A percentile compares a stretch with the other conserved stretches of the same genome.
Conservation (phyloP, 768 basidiomycete genomes). For the Tylopilus rubrobrunneus region DNA sequence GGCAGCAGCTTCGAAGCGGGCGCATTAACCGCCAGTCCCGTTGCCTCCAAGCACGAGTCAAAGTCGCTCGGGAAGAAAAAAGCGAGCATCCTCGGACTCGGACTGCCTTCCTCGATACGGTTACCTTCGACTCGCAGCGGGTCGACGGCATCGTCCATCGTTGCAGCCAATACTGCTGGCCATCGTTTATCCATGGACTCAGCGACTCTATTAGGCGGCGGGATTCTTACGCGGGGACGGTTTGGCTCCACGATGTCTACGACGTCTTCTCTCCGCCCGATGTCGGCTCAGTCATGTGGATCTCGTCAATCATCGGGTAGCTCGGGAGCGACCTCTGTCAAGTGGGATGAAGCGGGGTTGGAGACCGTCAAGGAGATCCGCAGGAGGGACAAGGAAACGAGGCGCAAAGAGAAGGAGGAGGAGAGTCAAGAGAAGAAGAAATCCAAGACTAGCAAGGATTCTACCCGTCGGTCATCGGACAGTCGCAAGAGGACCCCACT, state of each 20-base stretch:
- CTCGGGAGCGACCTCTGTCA: constrained; percentile 40
- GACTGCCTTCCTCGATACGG: constrained; percentile 54
- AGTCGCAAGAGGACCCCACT: constrained; percentile 52
- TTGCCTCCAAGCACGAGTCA: constrained; percentile 18
- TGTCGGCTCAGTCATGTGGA: constrained; percentile 38
- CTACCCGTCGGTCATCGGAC: constrained; percentile 45
- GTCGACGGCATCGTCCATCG: constrained; percentile 35
- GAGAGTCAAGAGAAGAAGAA: constrained; percentile 28
- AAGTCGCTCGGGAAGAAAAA: constrained; percentile 53
- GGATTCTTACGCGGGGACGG: constrained; percentile 32
- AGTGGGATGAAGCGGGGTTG: constrained; percentile 50
- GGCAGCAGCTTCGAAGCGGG: constrained; percentile 69
- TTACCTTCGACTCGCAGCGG: constrained; percentile 35
- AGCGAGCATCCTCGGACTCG: constrained; percentile 56
- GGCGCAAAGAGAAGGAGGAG: constrained; percentile 36
- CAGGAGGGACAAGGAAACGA: constrained; percentile 34
- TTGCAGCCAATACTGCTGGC: constrained; percentile 6
- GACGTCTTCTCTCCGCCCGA: constrained; percentile 45
- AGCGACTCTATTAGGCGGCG: constrained; percentile 25
- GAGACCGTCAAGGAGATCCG: constrained; percentile 47
- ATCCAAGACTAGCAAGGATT: constrained; percentile 28
- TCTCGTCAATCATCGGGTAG: constrained; percentile 41
- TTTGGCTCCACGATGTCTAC: constrained; percentile 40
- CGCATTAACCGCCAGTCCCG: constrained; percentile 40
- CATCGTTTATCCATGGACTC: constrained; percentile 33